A percentile compares a stretch with the other conserved stretches of the same genome.
Evolutionary conservation across 371 early-diverging fungal species (phyloP).

Genomic region (Mucor irregularis): DNA sequence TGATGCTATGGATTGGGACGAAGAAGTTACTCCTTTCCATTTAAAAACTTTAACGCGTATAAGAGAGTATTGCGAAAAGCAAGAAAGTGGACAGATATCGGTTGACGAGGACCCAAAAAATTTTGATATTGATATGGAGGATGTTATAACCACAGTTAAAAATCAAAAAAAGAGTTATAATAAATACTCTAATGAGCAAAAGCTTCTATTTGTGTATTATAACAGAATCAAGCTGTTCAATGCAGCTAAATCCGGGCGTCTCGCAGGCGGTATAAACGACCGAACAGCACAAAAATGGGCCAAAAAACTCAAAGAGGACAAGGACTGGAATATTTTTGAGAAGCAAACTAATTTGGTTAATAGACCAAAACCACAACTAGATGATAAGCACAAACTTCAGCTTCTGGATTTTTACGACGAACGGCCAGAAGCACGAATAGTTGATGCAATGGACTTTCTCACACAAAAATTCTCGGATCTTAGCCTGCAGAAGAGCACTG

Average conservation of each 20-base stretch:
- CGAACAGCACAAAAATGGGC: slow-evolving; percentile 20
- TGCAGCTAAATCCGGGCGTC: slow-evolving; percentile 11
- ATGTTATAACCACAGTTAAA: slow-evolving; percentile 10
- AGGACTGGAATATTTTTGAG: slow-evolving; percentile 19
- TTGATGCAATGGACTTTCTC: slow-evolving; percentile 14
- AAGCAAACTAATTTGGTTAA: slow-evolving; percentile 17
- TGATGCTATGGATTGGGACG: slow-evolving; percentile 11
- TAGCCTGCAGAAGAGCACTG: slow-evolving; percentile 14
- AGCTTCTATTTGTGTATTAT: slow-evolving; percentile 14
- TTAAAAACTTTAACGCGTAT: slow-evolving; percentile 10
- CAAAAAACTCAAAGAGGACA: slow-evolving; percentile 19
- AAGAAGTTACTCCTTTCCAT: slow-evolving; percentile 10
- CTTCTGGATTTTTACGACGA: slow-evolving; percentile 15
- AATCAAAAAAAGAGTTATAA: slow-evolving; percentile 10
- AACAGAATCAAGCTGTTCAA: slow-evolving; percentile 12
- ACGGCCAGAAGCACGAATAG: slow-evolving; percentile 9
- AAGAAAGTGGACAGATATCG: slow-evolving; percentile 10
- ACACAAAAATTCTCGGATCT: slow-evolving; percentile 14
- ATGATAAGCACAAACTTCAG: slow-evolving; percentile 17
- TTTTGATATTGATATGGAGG: slow-evolving; percentile 14
- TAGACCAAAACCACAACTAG: slow-evolving; percentile 17
- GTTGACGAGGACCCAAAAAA: slow-evolving; percentile 3
- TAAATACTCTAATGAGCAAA: slow-evolving; percentile 18
- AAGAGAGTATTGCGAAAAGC: slow-evolving; percentile 11
- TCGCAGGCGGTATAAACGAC: slow-evolving; percentile 9